These are phyloP conservation scores for Eucalyptus sideroxylon DNA, from an alignment of 345 rosid genomes.

Conservation along the genomic window DNA sequence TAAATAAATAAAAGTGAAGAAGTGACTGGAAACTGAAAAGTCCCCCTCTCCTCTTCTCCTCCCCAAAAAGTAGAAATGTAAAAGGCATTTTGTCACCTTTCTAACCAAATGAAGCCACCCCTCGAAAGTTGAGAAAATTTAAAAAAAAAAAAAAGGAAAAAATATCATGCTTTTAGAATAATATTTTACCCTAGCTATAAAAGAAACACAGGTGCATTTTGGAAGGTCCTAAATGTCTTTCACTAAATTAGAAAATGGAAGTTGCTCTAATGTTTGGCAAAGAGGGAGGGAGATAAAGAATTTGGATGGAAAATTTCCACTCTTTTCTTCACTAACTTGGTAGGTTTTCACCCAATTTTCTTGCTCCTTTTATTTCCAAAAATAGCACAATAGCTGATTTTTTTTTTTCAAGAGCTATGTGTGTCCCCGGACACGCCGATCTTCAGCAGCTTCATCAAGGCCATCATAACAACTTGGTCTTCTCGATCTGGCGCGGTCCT, in stretches of 20 bases:
- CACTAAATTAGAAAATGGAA: too few species aligned
- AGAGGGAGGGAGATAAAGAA: background rate
- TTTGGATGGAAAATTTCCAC: background rate
- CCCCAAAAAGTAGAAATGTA: background rate
- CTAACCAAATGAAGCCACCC: background rate
- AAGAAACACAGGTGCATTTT: background rate
- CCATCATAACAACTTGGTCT: too few species aligned
- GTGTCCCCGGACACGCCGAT: background rate
- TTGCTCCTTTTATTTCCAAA: background rate
- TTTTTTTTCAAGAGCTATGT: background rate
- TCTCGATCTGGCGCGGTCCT: too few species aligned
- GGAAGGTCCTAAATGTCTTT: background rate
- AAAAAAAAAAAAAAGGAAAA: accelerated
- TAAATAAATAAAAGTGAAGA: too few species aligned
- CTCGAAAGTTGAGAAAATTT: too few species aligned
- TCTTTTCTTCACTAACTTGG: background rate
- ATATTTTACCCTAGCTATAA: background rate
- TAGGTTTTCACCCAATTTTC: background rate
- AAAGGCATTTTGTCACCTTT: background rate
- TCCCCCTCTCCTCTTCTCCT: background rate
- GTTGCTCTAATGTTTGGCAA: too few species aligned
- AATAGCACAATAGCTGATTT: background rate
- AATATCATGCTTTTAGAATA: background rate
- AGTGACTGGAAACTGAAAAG: too few species aligned
- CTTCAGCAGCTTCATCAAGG: too few species aligned